These are phyloP conservation scores for Gossypium schwendimanii DNA, from an alignment of 441 rosid species.

Conservation along the genomic window DNA sequence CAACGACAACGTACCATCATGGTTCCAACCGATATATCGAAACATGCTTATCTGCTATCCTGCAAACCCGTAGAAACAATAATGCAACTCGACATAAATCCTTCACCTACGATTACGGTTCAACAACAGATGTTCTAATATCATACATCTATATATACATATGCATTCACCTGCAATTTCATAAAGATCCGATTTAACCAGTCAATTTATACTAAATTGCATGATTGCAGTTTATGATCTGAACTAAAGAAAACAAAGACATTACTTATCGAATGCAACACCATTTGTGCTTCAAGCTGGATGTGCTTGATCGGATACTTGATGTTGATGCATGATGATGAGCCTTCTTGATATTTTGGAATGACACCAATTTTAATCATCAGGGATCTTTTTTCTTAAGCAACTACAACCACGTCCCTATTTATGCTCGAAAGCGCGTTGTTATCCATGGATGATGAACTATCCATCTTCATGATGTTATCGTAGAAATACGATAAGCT, in stretches of 20 bases:
- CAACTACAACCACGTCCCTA: conserved; percentile 39
- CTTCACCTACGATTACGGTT: not conserved
- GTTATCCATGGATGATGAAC: conserved; percentile 17
- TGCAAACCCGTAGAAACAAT: not conserved
- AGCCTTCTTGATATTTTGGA: not conserved
- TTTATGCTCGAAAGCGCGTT: conserved; percentile 24
- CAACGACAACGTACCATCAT: not conserved
- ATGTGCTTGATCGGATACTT: not conserved
- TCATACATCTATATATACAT: not conserved
- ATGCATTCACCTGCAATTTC: not conserved
- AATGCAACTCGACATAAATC: not conserved
- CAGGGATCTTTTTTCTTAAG: conserved; percentile 23
- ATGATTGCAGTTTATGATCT: not conserved
- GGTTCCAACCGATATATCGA: not conserved
- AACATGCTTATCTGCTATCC: not conserved
- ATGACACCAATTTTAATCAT: not conserved
- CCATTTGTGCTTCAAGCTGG: not conserved
- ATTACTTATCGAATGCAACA: not conserved
- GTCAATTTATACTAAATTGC: not conserved
- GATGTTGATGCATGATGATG: not conserved
- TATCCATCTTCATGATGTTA: conserved; percentile 26
- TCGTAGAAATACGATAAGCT: conserved; percentile 43
- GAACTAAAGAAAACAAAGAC: not conserved
- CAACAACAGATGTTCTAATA: not conserved
- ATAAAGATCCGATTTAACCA: not conserved